Evolutionary conservation across 2,329 filamentous ascomycete species (phyloP).

Genomic region (Pseudocercospora cruenta): DNA sequence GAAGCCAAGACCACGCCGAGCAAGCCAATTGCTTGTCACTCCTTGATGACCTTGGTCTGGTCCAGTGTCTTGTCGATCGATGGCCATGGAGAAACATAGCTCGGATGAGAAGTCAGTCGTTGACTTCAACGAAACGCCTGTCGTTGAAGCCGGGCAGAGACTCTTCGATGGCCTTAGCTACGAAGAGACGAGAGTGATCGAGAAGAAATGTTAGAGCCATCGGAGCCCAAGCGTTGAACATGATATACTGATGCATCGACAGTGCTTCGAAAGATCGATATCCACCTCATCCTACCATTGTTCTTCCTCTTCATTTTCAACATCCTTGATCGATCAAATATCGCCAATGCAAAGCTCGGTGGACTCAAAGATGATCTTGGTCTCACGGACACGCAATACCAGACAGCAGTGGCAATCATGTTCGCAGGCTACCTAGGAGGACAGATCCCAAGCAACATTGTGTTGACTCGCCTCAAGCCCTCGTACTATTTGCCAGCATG

Average conservation of each 20-base stretch:
- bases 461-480: conserved; percentile 10
- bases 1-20: not conserved
- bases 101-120: conserved; percentile 4
- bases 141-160: not conserved
- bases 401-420: conserved; percentile 38
- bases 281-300: not conserved
- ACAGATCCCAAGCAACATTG: conserved; percentile 16
- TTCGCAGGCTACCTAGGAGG: conserved; percentile 31
- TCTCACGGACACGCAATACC: conserved; percentile 18
- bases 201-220: not conserved
- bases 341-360: conserved; percentile 27
- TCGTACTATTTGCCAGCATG: conserved; percentile 24
- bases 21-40: not conserved
- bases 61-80: not conserved
- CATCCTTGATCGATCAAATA: conserved; percentile 24
- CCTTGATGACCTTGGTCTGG: not conserved
- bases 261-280: conserved; percentile 5
- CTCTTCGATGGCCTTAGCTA: conserved; percentile 1
- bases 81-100: not conserved
- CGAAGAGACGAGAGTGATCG: not conserved
- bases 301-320: conserved; percentile 16
- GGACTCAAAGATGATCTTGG: conserved; percentile 26
- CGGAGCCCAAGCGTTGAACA: not conserved
- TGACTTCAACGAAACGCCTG: not conserved
- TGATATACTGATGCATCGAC: not conserved